These are phyloP conservation scores for Xylaria cubensis DNA, from an alignment of 495 filamentous ascomycete genomes.

Conservation along the genomic window DNA sequence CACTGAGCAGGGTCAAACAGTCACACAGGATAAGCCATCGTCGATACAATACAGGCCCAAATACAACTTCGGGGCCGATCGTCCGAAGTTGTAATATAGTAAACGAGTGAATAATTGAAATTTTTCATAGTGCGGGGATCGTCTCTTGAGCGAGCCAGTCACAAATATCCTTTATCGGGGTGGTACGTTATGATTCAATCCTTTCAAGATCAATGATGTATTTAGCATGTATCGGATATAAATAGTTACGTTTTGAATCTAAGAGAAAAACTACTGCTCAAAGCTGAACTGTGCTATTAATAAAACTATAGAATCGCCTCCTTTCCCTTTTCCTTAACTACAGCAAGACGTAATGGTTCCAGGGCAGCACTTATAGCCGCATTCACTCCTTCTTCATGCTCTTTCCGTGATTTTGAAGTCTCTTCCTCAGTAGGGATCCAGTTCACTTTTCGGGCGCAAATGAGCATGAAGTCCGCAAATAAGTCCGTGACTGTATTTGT, in stretches of 20 bases:
- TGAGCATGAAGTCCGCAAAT: slow-evolving; percentile 20
- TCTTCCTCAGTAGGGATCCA: slow-evolving; percentile 23
- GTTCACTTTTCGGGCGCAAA: slow-evolving; percentile 3
- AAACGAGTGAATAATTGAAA: background rate
- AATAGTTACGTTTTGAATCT: background rate
- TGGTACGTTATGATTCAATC: background rate
- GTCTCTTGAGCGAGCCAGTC: background rate
- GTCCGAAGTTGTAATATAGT: background rate
- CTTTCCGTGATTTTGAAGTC: background rate
- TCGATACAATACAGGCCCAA: background rate
- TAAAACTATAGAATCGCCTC: background rate
- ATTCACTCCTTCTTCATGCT: background rate
- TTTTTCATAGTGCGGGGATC: background rate
- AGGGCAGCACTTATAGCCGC: slow-evolving; percentile 4
- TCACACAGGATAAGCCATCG: background rate
- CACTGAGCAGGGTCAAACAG: background rate
- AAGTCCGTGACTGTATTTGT: slow-evolving; percentile 22
- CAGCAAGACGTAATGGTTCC: background rate
- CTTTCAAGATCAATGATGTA: background rate
- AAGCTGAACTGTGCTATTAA: background rate
- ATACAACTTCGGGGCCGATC: background rate
- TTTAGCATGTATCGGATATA: background rate
- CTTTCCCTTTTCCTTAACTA: background rate
- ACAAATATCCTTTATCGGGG: background rate
- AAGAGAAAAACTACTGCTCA: background rate